Evolutionary conservation across 192 early-diverging fungal species (phyloP), one percentile per base, ranked within the genome.

Genomic region (Podila epigama): DNA sequence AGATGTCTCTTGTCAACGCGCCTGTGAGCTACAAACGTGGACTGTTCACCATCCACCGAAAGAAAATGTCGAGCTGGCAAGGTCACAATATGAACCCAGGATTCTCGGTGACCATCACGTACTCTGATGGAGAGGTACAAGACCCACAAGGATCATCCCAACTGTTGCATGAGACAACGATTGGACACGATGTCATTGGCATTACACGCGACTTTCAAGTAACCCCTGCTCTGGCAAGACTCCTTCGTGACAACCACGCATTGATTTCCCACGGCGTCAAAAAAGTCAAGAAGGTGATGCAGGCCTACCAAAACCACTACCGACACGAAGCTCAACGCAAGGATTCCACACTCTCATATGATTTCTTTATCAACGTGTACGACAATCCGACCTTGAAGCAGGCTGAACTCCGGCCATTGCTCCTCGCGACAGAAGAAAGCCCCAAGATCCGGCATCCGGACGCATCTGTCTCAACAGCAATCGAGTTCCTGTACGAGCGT

Each of bases 11-110:
- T 13, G 66, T 80, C 13, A 82, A 66, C 20, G 69, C 81, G 0
- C 81, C 71, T 20, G 71, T 85, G 28, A 82, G 79, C 39, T 83
- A 85, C 55, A 68, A 71, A 25, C 69, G 77, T 13, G 84, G 89
- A 20, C 3, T 77, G 12, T 56, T 89, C 4, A 61, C 39, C 0
- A 82, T 89, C n/a, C 75, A 82, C 10, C 84, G 87, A 50, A 85
- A 84, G 5, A 78, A 77, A n/a, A 44, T 75, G 35, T 73, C 83
- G n/a, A 51, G 16, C 35, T 83, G 72, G 78, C 65, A 70, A 5
- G 75, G 57, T 29, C 78, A 82, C 59, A 89, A 88, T 44, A 83
- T 89, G 51, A 83, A 87, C 33, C 79, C 89, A 0, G 89, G 89
- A 5, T 90, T 90, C 58, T 58, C 58, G 7, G 86, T 87, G 58